phyloP scores from a whole-genome alignment of 2,329 filamentous ascomycete genomes.

The Pezicula rhizophila region DNA sequence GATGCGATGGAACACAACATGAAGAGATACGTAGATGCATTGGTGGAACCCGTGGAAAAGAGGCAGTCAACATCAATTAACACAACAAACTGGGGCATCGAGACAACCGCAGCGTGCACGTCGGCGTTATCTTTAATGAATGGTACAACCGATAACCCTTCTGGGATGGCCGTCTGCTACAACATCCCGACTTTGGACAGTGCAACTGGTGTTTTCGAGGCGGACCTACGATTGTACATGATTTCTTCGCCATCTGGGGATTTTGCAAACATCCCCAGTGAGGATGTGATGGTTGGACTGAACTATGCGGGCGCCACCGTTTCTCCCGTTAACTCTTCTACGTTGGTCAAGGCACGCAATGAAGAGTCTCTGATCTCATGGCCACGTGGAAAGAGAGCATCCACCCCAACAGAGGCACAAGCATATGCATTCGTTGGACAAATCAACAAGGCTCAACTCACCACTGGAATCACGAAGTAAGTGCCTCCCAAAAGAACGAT shows the following conservation, averaged over 20 bases:
- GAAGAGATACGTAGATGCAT: slow-evolving; percentile 23
- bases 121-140: slow-evolving; percentile 47
- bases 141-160: slow-evolving; percentile 59
- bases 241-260: slow-evolving; percentile 50
- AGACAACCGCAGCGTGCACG: slow-evolving; percentile 54
- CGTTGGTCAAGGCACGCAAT: slow-evolving; percentile 14
- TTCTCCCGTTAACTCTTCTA: slow-evolving; percentile 32
- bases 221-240: slow-evolving; percentile 70
- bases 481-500: slow-evolving; percentile 22
- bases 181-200: slow-evolving; percentile 69
- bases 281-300: slow-evolving; percentile 49
- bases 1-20: slow-evolving; percentile 20
- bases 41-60: slow-evolving; percentile 24
- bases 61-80: slow-evolving; percentile 30
- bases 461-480: slow-evolving; percentile 53
- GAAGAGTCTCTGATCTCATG: slow-evolving; percentile 22
- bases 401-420: slow-evolving; percentile 43
- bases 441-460: slow-evolving; percentile 53
- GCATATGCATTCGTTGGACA: slow-evolving; percentile 64
- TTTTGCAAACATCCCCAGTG: slow-evolving; percentile 45
- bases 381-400: slow-evolving; percentile 17
- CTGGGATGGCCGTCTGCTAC: slow-evolving; percentile 76
- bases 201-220: slow-evolving; percentile 64
- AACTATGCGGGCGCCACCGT: slow-evolving; percentile 49
- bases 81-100: slow-evolving; percentile 48